These are phyloP conservation scores for Aspergillus hancockii DNA, from an alignment of 495 filamentous ascomycete species.

Conservation along the genomic window DNA sequence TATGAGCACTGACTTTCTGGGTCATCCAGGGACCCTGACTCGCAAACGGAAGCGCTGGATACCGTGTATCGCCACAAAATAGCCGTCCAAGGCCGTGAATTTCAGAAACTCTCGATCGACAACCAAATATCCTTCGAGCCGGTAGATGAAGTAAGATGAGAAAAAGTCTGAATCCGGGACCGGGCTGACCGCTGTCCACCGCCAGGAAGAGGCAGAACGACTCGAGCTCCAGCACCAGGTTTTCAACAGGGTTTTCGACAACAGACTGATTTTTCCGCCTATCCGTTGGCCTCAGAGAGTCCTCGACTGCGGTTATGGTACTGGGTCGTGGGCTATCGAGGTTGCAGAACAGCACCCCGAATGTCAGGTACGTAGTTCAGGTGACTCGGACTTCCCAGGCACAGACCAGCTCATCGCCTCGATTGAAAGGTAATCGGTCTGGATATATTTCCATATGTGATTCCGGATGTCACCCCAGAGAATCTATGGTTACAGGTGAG, in stretches of 20 bases:
- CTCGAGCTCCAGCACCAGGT: constrained; percentile 70
- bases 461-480: constrained; percentile 64
- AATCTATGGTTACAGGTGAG: constrained; percentile 72
- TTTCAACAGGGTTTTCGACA: constrained; percentile 72
- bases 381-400: neutral
- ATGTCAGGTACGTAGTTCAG: constrained; percentile 61
- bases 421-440: constrained; percentile 70
- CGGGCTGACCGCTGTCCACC: constrained; percentile 17
- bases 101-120: constrained; percentile 73
- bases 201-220: constrained; percentile 78
- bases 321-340: constrained; percentile 61
- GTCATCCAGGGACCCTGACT: constrained; percentile 47
- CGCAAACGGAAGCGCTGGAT: constrained; percentile 57
- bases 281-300: constrained; percentile 62
- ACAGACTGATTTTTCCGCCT: constrained; percentile 77
- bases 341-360: constrained; percentile 67
- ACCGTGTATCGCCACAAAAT: constrained; percentile 61
- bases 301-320: constrained; percentile 77
- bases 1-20: constrained; percentile 20
- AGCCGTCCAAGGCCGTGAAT: constrained; percentile 66
- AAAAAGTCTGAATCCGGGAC: neutral
- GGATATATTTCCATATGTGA: constrained; percentile 76
- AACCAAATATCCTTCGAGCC: constrained; percentile 76
- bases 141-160: constrained; percentile 72
- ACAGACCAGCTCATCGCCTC: constrained; percentile 20